These are phyloP conservation scores for Agaricales sp. DNA, from an alignment of 1,284 basidiomycete species.

Conservation along the genomic window DNA sequence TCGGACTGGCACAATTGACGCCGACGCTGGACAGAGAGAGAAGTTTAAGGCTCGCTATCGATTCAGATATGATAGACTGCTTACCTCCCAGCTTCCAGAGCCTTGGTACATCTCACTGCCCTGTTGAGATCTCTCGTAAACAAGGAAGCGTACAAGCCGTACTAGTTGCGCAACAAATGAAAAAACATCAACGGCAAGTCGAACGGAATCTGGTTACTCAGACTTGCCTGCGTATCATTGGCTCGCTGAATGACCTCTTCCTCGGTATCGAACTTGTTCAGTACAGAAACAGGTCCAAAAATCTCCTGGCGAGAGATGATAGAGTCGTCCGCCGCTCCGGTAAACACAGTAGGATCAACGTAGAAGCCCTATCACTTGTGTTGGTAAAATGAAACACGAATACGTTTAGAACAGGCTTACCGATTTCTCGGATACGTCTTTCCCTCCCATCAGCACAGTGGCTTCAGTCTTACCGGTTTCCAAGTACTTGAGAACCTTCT, in stretches of 20 bases:
- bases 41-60: neutral
- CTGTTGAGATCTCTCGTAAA: conserved; percentile 4
- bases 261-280: conserved; percentile 5
- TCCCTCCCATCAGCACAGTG: conserved; percentile 50
- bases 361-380: neutral
- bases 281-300: conserved; percentile 3
- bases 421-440: conserved; percentile 18
- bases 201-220: neutral
- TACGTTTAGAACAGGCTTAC: neutral
- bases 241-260: conserved; percentile 3
- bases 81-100: conserved; percentile 3
- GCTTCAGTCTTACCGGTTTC: conserved; percentile 30
- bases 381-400: neutral
- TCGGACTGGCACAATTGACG: conserved; percentile 1
- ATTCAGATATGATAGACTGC: neutral
- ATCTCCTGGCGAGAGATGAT: neutral
- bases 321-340: neutral
- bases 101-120: neutral
- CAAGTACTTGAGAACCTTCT: conserved; percentile 21
- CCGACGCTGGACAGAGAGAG: neutral
- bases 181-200: neutral
- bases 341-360: neutral
- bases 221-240: conserved; percentile 5
- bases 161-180: neutral
- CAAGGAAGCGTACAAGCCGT: conserved; percentile 3